A percentile compares a stretch with the other conserved stretches of the same genome.
Evolutionary conservation across 2,329 filamentous ascomycete species (phyloP).

Genomic region (Penicillium sumatraense): DNA sequence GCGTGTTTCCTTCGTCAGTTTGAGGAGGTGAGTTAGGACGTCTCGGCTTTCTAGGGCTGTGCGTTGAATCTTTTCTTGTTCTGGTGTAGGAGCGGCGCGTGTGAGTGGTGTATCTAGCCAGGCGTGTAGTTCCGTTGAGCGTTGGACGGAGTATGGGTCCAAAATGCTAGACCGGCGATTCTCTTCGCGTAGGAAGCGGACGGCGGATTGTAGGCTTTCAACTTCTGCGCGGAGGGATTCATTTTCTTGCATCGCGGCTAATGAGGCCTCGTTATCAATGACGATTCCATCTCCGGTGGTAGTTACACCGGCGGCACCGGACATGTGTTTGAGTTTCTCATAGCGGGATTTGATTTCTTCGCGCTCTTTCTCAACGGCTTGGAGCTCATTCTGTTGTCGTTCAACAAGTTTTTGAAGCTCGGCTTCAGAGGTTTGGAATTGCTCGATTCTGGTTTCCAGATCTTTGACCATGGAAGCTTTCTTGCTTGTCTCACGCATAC

Average conservation of each 20-base stretch:
- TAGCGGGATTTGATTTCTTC: constrained; percentile 48
- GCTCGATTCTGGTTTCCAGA: constrained; percentile 47
- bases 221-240: constrained; percentile 49
- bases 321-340: constrained; percentile 48
- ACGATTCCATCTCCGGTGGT: constrained; percentile 43
- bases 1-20: constrained; percentile 47
- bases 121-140: constrained; percentile 44
- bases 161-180: constrained; percentile 47
- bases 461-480: constrained; percentile 64
- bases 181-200: constrained; percentile 52
- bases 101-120: constrained; percentile 50
- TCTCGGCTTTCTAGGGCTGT: constrained; percentile 48
- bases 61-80: constrained; percentile 39
- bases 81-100: constrained; percentile 25
- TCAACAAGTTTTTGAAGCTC: constrained; percentile 40
- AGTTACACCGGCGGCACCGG: constrained; percentile 41
- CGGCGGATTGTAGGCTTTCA: constrained; percentile 49
- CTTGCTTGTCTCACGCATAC: constrained; percentile 80
- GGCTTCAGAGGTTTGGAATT: constrained; percentile 39
- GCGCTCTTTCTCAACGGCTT: constrained; percentile 43
- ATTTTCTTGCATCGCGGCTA: constrained; percentile 49
- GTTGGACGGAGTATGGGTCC: constrained; percentile 48
- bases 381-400: constrained; percentile 42
- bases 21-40: constrained; percentile 47
- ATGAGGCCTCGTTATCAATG: constrained; percentile 43